Evolutionary conservation across 441 rosid species (phyloP).

Genomic region (Breynia disticha): DNA sequence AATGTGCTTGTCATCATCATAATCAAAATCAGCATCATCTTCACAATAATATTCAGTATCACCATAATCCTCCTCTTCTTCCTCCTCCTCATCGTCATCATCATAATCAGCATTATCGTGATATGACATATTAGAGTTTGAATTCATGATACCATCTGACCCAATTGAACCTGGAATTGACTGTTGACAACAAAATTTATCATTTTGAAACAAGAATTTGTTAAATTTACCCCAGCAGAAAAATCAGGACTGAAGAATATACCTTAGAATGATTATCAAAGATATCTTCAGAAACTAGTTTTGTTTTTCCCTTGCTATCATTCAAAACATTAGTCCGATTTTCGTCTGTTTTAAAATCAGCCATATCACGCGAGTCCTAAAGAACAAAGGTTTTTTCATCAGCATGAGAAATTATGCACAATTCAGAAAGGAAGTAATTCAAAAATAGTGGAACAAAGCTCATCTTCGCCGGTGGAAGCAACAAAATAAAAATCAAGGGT

Average conservation of each 20-base stretch:
- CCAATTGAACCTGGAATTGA: conserved; percentile 23
- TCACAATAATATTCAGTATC: conserved; percentile 19
- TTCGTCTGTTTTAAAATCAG: conserved; percentile 21
- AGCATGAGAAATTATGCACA: conserved; percentile 4
- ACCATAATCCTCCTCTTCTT: conserved; percentile 13
- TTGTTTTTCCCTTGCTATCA: conserved; percentile 32
- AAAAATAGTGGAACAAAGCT: neutral
- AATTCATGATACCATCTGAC: conserved; percentile 19
- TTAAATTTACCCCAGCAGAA: neutral
- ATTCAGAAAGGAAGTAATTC: neutral
- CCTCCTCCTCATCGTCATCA: conserved; percentile 14
- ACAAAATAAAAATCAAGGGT: neutral
- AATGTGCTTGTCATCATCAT: conserved; percentile 9
- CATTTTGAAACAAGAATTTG: neutral
- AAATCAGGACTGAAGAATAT: conserved; percentile 2
- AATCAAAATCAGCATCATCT: conserved; percentile 23
- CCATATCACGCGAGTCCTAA: conserved; percentile 20
- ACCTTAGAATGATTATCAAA: conserved; percentile 20
- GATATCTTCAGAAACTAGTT: conserved; percentile 15
- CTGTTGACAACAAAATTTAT: conserved; percentile 16
- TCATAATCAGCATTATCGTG: conserved; percentile 19
- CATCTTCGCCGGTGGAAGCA: neutral
- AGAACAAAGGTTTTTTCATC: conserved; percentile 8
- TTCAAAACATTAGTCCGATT: conserved; percentile 15
- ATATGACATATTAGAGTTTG: conserved; percentile 28